Evolutionary conservation across 2,329 filamentous ascomycete species (phyloP), one percentile per base, ranked within the genome.

Genomic region (Hypoxylon sp.): DNA sequence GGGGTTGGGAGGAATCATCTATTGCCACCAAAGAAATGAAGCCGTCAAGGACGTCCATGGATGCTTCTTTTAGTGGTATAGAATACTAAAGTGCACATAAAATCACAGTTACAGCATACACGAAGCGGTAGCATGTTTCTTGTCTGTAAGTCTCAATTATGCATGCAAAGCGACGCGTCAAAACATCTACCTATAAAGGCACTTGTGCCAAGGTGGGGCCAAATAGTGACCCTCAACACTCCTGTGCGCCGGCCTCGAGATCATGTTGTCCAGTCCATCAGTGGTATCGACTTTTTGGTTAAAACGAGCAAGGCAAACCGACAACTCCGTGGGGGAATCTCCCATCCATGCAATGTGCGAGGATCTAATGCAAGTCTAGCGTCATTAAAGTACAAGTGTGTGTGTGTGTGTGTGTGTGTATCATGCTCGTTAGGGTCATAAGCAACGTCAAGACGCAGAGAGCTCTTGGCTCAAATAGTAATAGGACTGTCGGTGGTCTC

Each of bases 261-360:
- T 32, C 11, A 59, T 60, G 61, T 43, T 34, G 23, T 38, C 41
- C 30, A 13, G 21, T 38, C 25, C 23, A 38, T 56, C 46, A 2
- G 30, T 57, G 50, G 21, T 59, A 63, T 57, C 38, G 11, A 25
- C 17, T 21, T 30, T 14, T 49, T 52, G 43, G 17, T n/a, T 6
- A 17, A 11, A 66, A 66, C 38, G 60, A 38, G 21, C 19, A 60
- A 48, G 48, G 32, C 17, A 38, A 62, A 59, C 51, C 50, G 23
- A 49, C 13, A 65, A 69, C 64, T 59, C 67, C 64, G 38, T 55
- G 61, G 45, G 55, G 55, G 38, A 51, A 23, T 48, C 43, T 55
- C 36, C 60, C 60, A 53, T 64, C 56, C 61, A 69, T 69, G 69
- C 59, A 63, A 62, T 65, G 52, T 21, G 49, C 53, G 69, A 38